Evolutionary conservation across 1,284 basidiomycete genomes (phyloP).

Genomic region (Laetiporus sulphureus): DNA sequence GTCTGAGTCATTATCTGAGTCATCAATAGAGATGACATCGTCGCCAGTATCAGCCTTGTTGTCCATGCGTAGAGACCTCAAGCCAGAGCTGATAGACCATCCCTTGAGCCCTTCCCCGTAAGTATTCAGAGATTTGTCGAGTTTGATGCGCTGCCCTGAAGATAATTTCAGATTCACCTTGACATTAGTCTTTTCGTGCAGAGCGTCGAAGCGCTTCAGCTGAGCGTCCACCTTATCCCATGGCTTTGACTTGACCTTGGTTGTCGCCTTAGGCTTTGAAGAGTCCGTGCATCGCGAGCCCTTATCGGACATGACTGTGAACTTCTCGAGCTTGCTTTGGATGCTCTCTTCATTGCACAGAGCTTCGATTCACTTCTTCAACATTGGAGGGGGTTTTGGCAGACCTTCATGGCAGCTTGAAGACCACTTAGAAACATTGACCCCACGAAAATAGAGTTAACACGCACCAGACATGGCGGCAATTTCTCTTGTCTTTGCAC

Average conservation of each 20-base stretch:
- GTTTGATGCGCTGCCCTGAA: conserved; percentile 40
- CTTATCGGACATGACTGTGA: neutral
- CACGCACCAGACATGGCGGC: conserved; percentile 67
- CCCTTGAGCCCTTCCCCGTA: no score
- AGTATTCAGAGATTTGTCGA: conserved; percentile 26
- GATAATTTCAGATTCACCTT: conserved; percentile 33
- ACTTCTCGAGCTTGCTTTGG: neutral
- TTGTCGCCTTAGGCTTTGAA: conserved; percentile 13
- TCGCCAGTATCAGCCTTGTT: conserved; percentile 4
- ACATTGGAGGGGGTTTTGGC: conserved; percentile 39
- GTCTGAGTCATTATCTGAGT: conserved; percentile 34
- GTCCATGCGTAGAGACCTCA: conserved; percentile 8
- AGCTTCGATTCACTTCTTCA: conserved; percentile 25
- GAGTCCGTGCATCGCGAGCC: neutral
- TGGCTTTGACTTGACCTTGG: conserved; percentile 13
- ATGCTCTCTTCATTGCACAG: conserved; percentile 8
- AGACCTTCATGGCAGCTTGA: conserved; percentile 67
- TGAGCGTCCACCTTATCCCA: conserved; percentile 22
- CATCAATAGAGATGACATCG: conserved; percentile 16
- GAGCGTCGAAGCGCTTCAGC: conserved; percentile 36
- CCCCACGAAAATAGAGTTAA: neutral
- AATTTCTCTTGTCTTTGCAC: conserved; percentile 72
- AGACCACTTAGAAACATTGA: neutral
- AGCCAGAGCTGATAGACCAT: conserved; percentile 1
- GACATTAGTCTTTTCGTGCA: conserved; percentile 40